Evolutionary conservation across 2,329 filamentous ascomycete genomes (phyloP).

Genomic region (Ophiostoma australiae): DNA sequence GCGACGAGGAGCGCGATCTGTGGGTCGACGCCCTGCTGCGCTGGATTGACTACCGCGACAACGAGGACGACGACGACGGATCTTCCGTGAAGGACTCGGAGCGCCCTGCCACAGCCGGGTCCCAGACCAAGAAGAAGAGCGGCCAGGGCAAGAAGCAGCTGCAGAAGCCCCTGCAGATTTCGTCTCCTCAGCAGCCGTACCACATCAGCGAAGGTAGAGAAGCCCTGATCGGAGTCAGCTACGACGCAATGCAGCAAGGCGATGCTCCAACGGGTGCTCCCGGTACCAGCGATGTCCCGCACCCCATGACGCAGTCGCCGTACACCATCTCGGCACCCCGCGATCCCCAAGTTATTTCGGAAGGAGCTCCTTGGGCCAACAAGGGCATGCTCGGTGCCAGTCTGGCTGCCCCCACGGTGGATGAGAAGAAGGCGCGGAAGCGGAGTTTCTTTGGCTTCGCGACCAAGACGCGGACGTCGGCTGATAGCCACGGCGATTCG

Average conservation of each 20-base stretch:
- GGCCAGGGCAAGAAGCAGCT: constrained; percentile 42
- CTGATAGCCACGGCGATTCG: constrained; percentile 52
- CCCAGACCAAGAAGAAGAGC: constrained; percentile 42
- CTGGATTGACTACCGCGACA: constrained; percentile 74
- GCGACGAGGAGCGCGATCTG: constrained; percentile 81
- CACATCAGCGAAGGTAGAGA: constrained; percentile 36
- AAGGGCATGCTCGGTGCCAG: constrained; percentile 36
- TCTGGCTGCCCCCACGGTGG: constrained; percentile 45
- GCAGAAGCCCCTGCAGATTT: constrained; percentile 32
- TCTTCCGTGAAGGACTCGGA: constrained; percentile 33
- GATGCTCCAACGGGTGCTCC: constrained; percentile 36
- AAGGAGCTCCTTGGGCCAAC: constrained; percentile 47
- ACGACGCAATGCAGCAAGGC: constrained; percentile 52
- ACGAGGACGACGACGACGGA: constrained; percentile 48
- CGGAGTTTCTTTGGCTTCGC: constrained; percentile 68
- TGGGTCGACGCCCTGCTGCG: constrained; percentile 90
- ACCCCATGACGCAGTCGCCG: neutral
- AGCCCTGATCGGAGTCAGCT: constrained; percentile 53
- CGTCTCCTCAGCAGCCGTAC: constrained; percentile 27
- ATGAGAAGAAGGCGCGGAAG: constrained; percentile 80
- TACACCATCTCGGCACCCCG: constrained; percentile 73
- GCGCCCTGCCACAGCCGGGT: constrained; percentile 38
- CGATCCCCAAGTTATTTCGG: constrained; percentile 77
- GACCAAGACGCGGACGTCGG: constrained; percentile 52
- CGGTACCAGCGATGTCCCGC: neutral